Conservation (phyloP, 2,329 filamentous ascomycete species). For the Neoascochyta sp. region DNA sequence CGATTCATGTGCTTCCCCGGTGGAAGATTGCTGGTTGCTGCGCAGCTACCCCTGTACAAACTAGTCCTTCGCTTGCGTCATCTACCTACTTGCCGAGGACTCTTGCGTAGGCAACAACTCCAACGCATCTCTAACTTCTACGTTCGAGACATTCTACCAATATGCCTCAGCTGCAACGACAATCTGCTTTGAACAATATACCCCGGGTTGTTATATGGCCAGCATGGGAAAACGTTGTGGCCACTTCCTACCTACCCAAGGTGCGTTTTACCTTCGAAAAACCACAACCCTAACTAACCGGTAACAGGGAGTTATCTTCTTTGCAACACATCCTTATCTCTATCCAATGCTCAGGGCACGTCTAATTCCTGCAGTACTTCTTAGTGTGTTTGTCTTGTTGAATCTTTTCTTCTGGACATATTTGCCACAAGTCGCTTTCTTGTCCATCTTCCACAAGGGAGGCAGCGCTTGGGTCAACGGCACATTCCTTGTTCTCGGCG, state of each 20-base stretch:
- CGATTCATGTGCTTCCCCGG: no score
- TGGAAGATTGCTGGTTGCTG: no score
- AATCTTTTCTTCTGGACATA: constrained; percentile 86
- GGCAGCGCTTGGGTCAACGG: constrained; percentile 85
- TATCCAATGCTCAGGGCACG: constrained; percentile 77
- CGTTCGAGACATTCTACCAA: no score
- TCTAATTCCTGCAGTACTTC: constrained; percentile 73
- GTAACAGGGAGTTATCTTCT: constrained; percentile 73
- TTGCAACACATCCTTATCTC: constrained; percentile 69
- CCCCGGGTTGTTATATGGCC: constrained; percentile 28
- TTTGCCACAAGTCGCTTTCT: constrained; percentile 81
- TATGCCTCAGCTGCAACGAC: constrained; percentile 31
- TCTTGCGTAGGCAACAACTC: no score
- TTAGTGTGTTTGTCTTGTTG: constrained; percentile 79
- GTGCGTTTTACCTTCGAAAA: constrained; percentile 9
- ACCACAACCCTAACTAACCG: constrained; percentile 10
- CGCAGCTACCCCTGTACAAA: no score
- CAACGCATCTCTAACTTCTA: constrained; percentile 5
- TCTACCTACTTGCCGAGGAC: no score
- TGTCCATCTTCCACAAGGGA: constrained; percentile 80
- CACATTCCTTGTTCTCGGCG: constrained; percentile 73
- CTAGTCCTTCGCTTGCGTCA: no score
- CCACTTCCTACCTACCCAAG: constrained; percentile 31
- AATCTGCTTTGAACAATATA: constrained; percentile 24
- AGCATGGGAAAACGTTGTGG: constrained; percentile 23